These are phyloP conservation scores for Penicillium daleae DNA, from an alignment of 495 filamentous ascomycete species.

Conservation along the genomic window DNA sequence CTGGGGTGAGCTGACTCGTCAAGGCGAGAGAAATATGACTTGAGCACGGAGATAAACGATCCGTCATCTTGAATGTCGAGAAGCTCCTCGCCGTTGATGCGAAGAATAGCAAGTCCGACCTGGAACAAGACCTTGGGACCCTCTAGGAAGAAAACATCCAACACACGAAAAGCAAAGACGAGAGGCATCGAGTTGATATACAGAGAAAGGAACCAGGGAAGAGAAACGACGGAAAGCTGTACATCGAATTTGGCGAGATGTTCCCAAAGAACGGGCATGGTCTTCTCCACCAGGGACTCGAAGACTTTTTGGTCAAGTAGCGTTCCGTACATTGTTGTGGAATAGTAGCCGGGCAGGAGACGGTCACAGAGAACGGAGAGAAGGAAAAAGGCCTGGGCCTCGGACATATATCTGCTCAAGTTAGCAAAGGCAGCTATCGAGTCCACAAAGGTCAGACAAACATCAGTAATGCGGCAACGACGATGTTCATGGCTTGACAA, in stretches of 20 bases:
- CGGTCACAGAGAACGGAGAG: slow-evolving; percentile 91
- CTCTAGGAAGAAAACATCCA: slow-evolving; percentile 98
- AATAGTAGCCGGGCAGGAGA: slow-evolving; percentile 94
- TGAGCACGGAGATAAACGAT: slow-evolving; percentile 93
- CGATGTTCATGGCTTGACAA: slow-evolving; percentile 99
- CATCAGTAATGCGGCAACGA: slow-evolving; percentile 92
- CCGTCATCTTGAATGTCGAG: slow-evolving; percentile 96
- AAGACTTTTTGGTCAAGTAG: slow-evolving; percentile 96
- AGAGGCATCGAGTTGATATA: slow-evolving; percentile 99
- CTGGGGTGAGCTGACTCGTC: slow-evolving; percentile 96
- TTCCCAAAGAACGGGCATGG: slow-evolving; percentile 98
- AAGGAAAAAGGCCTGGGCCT: slow-evolving; percentile 92
- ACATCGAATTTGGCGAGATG: slow-evolving; percentile 94
- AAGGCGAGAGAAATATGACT: slow-evolving; percentile 88
- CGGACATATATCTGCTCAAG: slow-evolving; percentile 82
- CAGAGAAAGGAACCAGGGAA: slow-evolving; percentile 96
- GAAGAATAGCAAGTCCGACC: slow-evolving; percentile 89
- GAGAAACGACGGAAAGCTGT: slow-evolving; percentile 95
- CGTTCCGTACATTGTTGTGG: slow-evolving; percentile 97
- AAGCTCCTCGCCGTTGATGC: slow-evolving; percentile 97
- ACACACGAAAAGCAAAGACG: slow-evolving; percentile 92
- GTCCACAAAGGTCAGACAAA: slow-evolving; percentile 37
- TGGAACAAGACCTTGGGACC: slow-evolving; percentile 98
- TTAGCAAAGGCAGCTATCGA: slow-evolving; percentile 20
- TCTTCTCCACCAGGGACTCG: slow-evolving; percentile 95